A percentile compares a stretch with the other conserved stretches of the same genome.
phyloP scores from a whole-genome alignment of 805 yeast species.

The Lachancea quebecensis region DNA sequence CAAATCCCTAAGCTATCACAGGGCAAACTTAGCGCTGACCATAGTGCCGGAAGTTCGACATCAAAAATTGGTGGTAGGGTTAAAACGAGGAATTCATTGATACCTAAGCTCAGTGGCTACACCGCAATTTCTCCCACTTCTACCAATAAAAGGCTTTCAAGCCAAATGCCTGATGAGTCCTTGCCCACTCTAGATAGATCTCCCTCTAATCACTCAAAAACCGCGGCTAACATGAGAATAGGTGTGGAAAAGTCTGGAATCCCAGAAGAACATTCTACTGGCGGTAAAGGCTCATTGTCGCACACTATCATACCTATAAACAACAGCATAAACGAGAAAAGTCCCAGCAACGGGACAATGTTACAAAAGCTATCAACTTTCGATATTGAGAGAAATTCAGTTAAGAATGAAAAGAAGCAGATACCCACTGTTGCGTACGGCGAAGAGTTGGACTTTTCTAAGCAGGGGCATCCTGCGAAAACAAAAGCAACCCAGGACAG shows the following conservation, averaged over 20 bases:
- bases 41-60: background rate
- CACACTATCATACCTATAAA: too few relatives aligned
- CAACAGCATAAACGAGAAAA: too few relatives aligned
- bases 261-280: too few relatives aligned
- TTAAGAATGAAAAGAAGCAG: background rate
- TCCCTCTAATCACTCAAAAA: background rate
- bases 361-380: too few relatives aligned
- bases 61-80: background rate
- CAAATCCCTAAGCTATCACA: constrained; percentile 8
- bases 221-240: background rate
- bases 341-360: too few relatives aligned
- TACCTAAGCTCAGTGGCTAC: constrained; percentile 11
- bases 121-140: constrained; percentile 4
- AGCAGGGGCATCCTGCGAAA: background rate
- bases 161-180: background rate
- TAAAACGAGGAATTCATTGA: constrained; percentile 9
- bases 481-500: constrained; percentile 15
- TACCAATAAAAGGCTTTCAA: background rate
- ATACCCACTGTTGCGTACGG: background rate
- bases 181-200: background rate
- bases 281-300: too few relatives aligned
- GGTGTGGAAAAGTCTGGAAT: too few relatives aligned
- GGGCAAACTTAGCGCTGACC: background rate
- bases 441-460: background rate
- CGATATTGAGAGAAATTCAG: too few relatives aligned